Evolutionary conservation across 164 flowering plant genomes (phyloP).

Genomic region (Sextonia rubra): DNA sequence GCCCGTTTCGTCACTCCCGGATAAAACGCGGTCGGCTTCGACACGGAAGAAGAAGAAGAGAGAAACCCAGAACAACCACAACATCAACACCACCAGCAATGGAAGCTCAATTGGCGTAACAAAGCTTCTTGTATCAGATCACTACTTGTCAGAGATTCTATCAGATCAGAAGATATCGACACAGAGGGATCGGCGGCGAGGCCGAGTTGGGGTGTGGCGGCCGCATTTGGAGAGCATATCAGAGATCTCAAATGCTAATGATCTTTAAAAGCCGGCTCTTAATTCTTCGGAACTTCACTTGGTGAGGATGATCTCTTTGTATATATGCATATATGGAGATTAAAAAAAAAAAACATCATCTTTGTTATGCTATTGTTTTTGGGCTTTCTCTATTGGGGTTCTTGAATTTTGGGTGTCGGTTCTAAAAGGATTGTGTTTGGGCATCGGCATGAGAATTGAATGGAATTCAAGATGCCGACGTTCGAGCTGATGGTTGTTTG

Average conservation of each 20-base stretch:
- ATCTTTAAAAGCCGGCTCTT: conserved; percentile 6
- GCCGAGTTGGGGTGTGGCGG: conserved; percentile 81
- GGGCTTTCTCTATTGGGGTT: not conserved
- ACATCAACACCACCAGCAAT: not conserved
- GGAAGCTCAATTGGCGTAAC: conserved; percentile 11
- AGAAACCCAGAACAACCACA: not conserved
- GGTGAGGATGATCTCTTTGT: not conserved
- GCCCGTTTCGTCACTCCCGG: conserved; percentile 38
- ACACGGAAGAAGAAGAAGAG: conserved; percentile 30
- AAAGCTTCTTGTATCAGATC: conserved; percentile 51
- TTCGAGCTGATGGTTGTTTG: conserved; percentile 5
- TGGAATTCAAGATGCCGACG: not conserved
- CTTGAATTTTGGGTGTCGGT: not conserved
- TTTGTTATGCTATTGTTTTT: not conserved
- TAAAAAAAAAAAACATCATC: not conserved
- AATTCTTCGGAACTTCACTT: conserved; percentile 4
- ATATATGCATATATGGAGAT: not conserved
- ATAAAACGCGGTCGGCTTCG: conserved; percentile 23
- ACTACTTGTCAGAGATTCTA: conserved; percentile 68
- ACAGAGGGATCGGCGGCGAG: conserved; percentile 65
- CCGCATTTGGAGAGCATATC: conserved; percentile 87
- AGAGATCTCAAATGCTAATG: conserved; percentile 39
- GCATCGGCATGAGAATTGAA: conserved; percentile 2
- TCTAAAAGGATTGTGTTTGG: conserved; percentile 7
- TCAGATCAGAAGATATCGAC: conserved; percentile 67